A percentile compares a stretch with the other conserved stretches of the same genome.
These are phyloP conservation scores for Dorcoceras hygrometricum DNA, from an alignment of 257 asterid genomes.

Conservation along the genomic window DNA sequence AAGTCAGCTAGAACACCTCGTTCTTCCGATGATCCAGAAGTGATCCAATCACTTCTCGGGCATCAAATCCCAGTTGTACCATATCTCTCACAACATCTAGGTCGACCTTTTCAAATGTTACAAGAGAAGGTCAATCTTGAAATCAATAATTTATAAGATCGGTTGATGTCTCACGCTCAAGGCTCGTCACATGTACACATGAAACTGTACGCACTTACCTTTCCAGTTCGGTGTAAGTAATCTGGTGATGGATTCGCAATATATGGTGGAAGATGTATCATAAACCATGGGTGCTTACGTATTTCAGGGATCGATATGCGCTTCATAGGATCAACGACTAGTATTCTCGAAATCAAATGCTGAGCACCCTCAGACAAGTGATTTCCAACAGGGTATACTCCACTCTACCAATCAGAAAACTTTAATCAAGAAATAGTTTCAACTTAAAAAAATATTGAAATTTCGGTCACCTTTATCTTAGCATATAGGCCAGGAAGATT, in stretches of 20 bases:
- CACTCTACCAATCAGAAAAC: slow-evolving; percentile 34
- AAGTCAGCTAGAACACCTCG: slow-evolving; percentile 36
- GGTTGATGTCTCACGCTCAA: too few species aligned
- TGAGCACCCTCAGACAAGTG: slow-evolving; percentile 45
- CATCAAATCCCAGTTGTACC: slow-evolving; percentile 42
- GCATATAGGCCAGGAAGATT: slow-evolving; percentile 42
- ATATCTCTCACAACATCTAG: slow-evolving; percentile 39
- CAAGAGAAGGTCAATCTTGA: slow-evolving; percentile 12
- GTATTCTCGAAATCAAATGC: slow-evolving; percentile 57
- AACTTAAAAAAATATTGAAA: background rate
- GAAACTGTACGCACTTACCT: slow-evolving; percentile 30
- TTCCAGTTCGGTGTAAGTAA: slow-evolving; percentile 25
- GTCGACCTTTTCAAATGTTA: slow-evolving; percentile 33
- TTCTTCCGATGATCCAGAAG: slow-evolving; percentile 41
- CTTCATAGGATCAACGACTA: slow-evolving; percentile 55
- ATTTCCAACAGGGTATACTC: slow-evolving; percentile 41
- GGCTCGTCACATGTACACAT: too few species aligned
- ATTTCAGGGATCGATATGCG: slow-evolving; percentile 66
- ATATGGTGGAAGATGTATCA: slow-evolving; percentile 40
- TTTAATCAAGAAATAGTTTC: background rate
- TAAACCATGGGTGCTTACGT: slow-evolving; percentile 59
- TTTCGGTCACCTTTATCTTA: slow-evolving; percentile 44
- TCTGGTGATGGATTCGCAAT: slow-evolving; percentile 38
- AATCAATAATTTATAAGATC: background rate
- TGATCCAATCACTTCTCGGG: slow-evolving; percentile 39